Percentiles rank a stretch among this genome's conserved stretches.
Evolutionary conservation across 176 grass and related monocot genomes (phyloP).

Genomic region (Carex kokanica): DNA sequence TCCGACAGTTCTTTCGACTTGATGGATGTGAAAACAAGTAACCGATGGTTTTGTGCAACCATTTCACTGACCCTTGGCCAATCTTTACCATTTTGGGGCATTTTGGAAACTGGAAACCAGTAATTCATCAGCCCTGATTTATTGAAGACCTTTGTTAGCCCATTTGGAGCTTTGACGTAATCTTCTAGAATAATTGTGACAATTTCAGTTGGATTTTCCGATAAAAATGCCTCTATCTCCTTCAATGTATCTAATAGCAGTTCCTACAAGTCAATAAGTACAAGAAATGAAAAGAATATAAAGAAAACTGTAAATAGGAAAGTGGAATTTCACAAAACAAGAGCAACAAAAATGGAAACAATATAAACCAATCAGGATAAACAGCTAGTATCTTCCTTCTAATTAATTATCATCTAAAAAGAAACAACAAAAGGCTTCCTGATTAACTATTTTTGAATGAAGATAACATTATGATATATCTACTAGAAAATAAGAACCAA

Average conservation of each 20-base stretch:
- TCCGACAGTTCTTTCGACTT: constrained; percentile 68
- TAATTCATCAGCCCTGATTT: constrained; percentile 69
- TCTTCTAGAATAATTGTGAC: constrained; percentile 88
- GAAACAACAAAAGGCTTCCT: background rate
- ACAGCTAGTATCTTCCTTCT: background rate
- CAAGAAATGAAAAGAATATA: background rate
- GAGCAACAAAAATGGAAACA: background rate
- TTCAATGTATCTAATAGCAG: constrained; percentile 72
- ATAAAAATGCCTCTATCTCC: constrained; percentile 81
- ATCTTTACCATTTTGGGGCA: constrained; percentile 71
- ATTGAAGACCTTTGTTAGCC: constrained; percentile 74
- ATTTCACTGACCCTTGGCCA: constrained; percentile 87
- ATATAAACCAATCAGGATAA: background rate
- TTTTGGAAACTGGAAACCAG: constrained; percentile 87
- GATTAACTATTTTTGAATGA: background rate
- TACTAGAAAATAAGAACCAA: background rate
- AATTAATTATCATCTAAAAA: background rate
- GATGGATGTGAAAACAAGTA: constrained; percentile 78
- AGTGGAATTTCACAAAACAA: background rate
- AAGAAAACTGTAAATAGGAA: background rate
- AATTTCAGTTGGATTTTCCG: constrained; percentile 76
- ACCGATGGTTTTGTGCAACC: constrained; percentile 60
- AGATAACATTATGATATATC: background rate
- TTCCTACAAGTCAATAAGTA: constrained; percentile 43
- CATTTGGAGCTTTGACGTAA: constrained; percentile 70